phyloP scores from a whole-genome alignment of 2,329 filamentous ascomycete genomes.

The Penicillium olsonii region DNA sequence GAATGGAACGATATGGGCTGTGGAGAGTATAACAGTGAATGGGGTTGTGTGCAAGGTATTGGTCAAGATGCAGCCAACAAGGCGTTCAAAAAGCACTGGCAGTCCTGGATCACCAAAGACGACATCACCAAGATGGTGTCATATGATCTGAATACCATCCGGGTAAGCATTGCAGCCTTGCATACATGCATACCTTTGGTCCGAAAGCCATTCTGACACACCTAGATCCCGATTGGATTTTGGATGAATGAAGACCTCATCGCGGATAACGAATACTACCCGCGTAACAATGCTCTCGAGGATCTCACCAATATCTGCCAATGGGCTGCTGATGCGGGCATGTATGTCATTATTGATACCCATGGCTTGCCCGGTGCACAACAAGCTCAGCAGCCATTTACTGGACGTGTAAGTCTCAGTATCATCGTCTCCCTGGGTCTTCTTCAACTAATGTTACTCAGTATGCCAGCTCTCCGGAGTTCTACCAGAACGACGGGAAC shows the following conservation, averaged over 20 bases:
- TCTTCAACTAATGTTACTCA: slow-evolving; percentile 15
- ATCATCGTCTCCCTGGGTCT: not conserved
- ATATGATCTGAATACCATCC: slow-evolving; percentile 13
- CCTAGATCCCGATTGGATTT: slow-evolving; percentile 58
- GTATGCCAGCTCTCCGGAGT: slow-evolving; percentile 48
- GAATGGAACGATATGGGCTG: slow-evolving; percentile 55
- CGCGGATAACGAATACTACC: slow-evolving; percentile 50
- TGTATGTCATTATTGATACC: slow-evolving; percentile 58
- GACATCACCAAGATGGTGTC: slow-evolving; percentile 51
- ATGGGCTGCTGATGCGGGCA: slow-evolving; percentile 50
- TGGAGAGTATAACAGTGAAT: slow-evolving; percentile 49
- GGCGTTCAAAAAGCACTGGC: slow-evolving; percentile 55
- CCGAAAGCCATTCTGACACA: slow-evolving; percentile 52
- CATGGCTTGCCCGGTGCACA: slow-evolving; percentile 56
- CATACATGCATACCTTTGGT: slow-evolving; percentile 26
- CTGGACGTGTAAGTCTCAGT: slow-evolving; percentile 31
- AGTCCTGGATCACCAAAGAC: slow-evolving; percentile 50
- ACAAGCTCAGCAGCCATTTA: slow-evolving; percentile 49
- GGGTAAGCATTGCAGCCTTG: no score
- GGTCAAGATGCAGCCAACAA: slow-evolving; percentile 51
- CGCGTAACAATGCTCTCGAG: slow-evolving; percentile 33
- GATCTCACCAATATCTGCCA: slow-evolving; percentile 51
- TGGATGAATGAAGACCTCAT: slow-evolving; percentile 57
- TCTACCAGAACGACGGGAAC: slow-evolving; percentile 60
- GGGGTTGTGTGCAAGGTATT: slow-evolving; percentile 54